Evolutionary conservation across 108 stramenopile genomes (phyloP).

Genomic region (Fistulifera pelliculosa): DNA sequence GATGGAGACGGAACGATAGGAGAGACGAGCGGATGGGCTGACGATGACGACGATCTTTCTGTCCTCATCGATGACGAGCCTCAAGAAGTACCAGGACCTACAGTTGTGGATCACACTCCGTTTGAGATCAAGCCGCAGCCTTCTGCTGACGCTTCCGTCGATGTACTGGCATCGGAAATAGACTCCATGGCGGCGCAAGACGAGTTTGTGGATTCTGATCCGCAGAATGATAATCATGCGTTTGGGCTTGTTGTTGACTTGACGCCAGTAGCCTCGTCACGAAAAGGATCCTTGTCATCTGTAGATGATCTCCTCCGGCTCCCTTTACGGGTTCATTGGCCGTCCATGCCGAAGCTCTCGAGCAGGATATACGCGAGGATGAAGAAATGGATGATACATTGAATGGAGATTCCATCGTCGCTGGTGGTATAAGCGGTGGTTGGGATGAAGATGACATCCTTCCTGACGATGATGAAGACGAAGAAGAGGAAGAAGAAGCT

Average conservation of each 20-base stretch:
- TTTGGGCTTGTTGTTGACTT: slow-evolving; percentile 9
- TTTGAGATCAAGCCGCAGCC: background rate
- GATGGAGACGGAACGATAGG: background rate
- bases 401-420: background rate
- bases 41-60: slow-evolving; percentile 1
- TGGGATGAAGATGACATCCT: slow-evolving; percentile 11
- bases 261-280: slow-evolving; percentile 1
- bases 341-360: slow-evolving; percentile 9
- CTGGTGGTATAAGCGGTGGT: background rate
- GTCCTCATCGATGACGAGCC: background rate
- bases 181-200: background rate
- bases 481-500: slow-evolving; percentile 2
- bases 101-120: slow-evolving; percentile 19
- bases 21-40: slow-evolving; percentile 2
- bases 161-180: slow-evolving; percentile 2
- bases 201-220: slow-evolving; percentile 4
- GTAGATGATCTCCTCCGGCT: slow-evolving; percentile 4
- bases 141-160: slow-evolving; percentile 1
- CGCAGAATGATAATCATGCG: background rate
- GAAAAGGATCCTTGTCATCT: too few relatives aligned
- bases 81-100: background rate
- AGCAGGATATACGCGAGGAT: slow-evolving; percentile 21
- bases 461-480: slow-evolving; percentile 6
- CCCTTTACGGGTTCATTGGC: slow-evolving; percentile 4
- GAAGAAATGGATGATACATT: slow-evolving; percentile 31